Conservation (phyloP, 768 basidiomycete genomes). For the Suillus decipiens region DNA sequence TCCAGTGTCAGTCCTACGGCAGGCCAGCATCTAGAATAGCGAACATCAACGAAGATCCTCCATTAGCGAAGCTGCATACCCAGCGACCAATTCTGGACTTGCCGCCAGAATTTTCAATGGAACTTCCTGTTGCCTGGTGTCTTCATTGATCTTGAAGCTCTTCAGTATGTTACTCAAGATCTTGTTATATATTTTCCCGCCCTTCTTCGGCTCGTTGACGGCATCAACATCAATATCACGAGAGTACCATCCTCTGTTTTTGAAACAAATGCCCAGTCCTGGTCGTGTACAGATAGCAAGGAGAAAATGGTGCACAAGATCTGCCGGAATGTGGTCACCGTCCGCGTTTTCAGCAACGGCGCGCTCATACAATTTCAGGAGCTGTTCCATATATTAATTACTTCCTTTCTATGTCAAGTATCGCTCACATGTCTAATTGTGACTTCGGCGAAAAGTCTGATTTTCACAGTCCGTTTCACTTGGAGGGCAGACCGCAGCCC, state of each 20-base stretch:
- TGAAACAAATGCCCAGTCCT: slow-evolving; percentile 85
- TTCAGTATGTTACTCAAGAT: slow-evolving; percentile 77
- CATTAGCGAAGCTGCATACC: slow-evolving; percentile 44
- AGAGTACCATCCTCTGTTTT: slow-evolving; percentile 88
- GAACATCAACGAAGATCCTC: slow-evolving; percentile 16
- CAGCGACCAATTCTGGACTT: slow-evolving; percentile 84
- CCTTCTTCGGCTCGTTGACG: slow-evolving; percentile 39
- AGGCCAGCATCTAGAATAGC: slow-evolving; percentile 65
- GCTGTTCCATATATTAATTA: slow-evolving; percentile 36
- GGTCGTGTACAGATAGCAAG: slow-evolving; percentile 81
- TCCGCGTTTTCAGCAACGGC: slow-evolving; percentile 47
- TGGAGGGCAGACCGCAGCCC: slow-evolving; percentile 76
- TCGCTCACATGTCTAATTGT: slow-evolving; percentile 61
- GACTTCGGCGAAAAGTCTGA: slow-evolving; percentile 68
- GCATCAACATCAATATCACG: slow-evolving; percentile 52
- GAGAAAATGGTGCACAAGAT: slow-evolving; percentile 86
- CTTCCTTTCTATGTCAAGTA: neutral
- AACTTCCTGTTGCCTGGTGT: slow-evolving; percentile 81
- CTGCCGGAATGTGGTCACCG: slow-evolving; percentile 63
- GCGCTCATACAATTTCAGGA: slow-evolving; percentile 77
- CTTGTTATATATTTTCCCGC: slow-evolving; percentile 73
- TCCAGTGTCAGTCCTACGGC: slow-evolving; percentile 72
- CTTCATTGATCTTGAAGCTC: slow-evolving; percentile 84
- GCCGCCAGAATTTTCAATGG: slow-evolving; percentile 76
- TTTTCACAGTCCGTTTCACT: slow-evolving; percentile 69